Percentiles rank a stretch among this genome's conserved stretches.
phyloP scores from a whole-genome alignment of 2,329 filamentous ascomycete genomes.

The Xylaria sp. region DNA sequence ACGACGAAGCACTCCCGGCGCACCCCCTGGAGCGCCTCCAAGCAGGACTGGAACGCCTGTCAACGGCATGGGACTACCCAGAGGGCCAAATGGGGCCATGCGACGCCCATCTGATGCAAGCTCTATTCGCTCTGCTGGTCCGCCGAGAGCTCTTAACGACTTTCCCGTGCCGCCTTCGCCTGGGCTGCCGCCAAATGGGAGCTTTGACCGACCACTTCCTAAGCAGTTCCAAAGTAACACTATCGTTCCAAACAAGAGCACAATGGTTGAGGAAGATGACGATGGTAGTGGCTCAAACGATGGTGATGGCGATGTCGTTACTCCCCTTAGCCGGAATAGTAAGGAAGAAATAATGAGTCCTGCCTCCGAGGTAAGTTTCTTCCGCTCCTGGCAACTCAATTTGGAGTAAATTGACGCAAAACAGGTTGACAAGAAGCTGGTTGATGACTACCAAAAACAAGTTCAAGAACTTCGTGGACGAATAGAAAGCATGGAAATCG shows the following conservation, averaged over 20 bases:
- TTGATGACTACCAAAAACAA: conserved; percentile 83
- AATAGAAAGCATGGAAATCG: conserved; percentile 75
- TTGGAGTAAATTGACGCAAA: conserved; percentile 31
- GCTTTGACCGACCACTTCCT: conserved; percentile 79
- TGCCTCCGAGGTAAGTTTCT: conserved; percentile 54
- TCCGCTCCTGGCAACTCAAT: neutral
- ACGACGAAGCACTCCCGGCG: conserved; percentile 70
- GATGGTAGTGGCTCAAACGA: conserved; percentile 69
- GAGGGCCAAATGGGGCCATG: conserved; percentile 61
- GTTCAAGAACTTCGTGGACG: conserved; percentile 79
- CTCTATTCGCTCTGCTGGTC: conserved; percentile 61
- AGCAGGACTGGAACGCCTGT: conserved; percentile 72
- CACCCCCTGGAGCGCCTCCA: conserved; percentile 64
- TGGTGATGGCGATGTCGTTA: conserved; percentile 71
- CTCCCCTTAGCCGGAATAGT: conserved; percentile 59
- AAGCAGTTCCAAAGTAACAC: conserved; percentile 96
- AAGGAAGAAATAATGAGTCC: conserved; percentile 48
- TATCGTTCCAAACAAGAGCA: conserved; percentile 97
- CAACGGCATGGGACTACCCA: conserved; percentile 64
- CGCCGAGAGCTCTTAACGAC: conserved; percentile 52
- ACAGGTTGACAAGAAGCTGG: conserved; percentile 74
- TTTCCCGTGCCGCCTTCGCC: conserved; percentile 70
- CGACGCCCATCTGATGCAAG: conserved; percentile 70
- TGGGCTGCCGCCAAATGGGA: conserved; percentile 65
- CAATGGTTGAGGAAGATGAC: conserved; percentile 95